Base-by-base conservation (phyloP, 306 rosid species). In the Pachyrhizus erosus region DNA sequence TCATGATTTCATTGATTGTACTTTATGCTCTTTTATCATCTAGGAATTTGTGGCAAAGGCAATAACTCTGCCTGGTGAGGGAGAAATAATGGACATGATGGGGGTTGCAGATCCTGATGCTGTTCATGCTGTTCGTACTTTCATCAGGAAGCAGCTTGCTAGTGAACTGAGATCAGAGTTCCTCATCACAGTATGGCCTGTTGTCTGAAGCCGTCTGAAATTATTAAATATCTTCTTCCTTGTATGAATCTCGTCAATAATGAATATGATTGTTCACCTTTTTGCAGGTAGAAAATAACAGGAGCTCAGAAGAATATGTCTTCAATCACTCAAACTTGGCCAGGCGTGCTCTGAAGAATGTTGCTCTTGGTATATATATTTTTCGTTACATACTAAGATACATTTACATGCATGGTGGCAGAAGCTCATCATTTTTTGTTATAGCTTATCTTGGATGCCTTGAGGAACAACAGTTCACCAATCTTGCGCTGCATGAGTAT, bases 81-180 rank as follows among this genome's bases (percentile, higher is more conserved):
- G 97, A 70, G 99, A 96, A 85, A 91, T 96, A 91, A 96, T 96
- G 99, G 99, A 96, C 83, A 77, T 96, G 92, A 93, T 96, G 99
- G 83, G 84, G 75, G 89, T 96, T 83, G 98, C 98, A n/a, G 99
- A 96, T 88, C 99, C 99, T 29, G 97, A 93, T 78, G 97, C 99
- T 81, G 99, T 93, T 80, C 91, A 93, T 77, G 85, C 94, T 43
- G 97, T 96, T 76, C 97, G 98, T 65, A 57, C 79, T 71, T 96
- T 93, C 88, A 91, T 96, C 81, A 86, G 91, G 89, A 96, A 93
- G 87, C 94, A 92, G 84, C 96, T 96, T 75, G 97, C 99, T 31
- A 79, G 62, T 77, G 97, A 90, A 86, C 90, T 96, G 80, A 91
- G 86, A 89, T 85, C 77, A 72, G 98, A 96, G 68, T 84, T 96